Evolutionary conservation across 2,329 filamentous ascomycete species (phyloP).

Genomic region (Malbranchea zuffiana): DNA sequence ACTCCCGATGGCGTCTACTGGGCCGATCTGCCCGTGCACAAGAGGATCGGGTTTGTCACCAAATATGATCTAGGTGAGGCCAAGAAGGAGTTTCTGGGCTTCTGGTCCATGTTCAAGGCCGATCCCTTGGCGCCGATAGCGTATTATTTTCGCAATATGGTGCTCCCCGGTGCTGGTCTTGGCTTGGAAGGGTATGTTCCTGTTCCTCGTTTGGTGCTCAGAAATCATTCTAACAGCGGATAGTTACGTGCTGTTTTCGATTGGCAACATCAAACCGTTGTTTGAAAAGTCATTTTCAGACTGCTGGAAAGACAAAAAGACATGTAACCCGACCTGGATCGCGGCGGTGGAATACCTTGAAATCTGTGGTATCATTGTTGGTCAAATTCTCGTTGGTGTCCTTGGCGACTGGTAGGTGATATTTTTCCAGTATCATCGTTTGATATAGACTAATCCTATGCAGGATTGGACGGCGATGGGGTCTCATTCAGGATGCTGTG

Average conservation of each 20-base stretch:
- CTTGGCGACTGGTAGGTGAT: slow-evolving; percentile 52
- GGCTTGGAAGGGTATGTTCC: slow-evolving; percentile 63
- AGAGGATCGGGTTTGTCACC: slow-evolving; percentile 65
- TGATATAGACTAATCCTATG: slow-evolving; percentile 16
- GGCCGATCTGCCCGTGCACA: slow-evolving; percentile 65
- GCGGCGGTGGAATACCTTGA: slow-evolving; percentile 82
- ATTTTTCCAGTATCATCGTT: background rate
- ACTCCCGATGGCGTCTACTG: slow-evolving; percentile 76
- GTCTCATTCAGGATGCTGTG: slow-evolving; percentile 84
- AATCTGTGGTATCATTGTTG: slow-evolving; percentile 87
- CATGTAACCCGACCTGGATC: slow-evolving; percentile 71
- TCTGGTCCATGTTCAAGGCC: slow-evolving; percentile 71
- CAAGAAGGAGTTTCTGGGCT: slow-evolving; percentile 51
- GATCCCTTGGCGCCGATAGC: slow-evolving; percentile 74
- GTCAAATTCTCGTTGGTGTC: slow-evolving; percentile 78
- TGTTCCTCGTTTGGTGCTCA: no score
- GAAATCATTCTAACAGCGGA: background rate
- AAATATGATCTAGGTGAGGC: slow-evolving; percentile 62
- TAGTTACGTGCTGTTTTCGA: slow-evolving; percentile 90
- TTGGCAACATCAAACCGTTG: slow-evolving; percentile 79
- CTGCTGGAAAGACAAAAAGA: slow-evolving; percentile 61
- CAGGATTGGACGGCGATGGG: slow-evolving; percentile 83
- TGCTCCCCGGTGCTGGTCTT: slow-evolving; percentile 83
- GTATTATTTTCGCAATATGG: slow-evolving; percentile 82
- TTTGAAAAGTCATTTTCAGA: slow-evolving; percentile 62